phyloP scores from a whole-genome alignment of 2,329 filamentous ascomycete species.

The Cercospora sesami region DNA sequence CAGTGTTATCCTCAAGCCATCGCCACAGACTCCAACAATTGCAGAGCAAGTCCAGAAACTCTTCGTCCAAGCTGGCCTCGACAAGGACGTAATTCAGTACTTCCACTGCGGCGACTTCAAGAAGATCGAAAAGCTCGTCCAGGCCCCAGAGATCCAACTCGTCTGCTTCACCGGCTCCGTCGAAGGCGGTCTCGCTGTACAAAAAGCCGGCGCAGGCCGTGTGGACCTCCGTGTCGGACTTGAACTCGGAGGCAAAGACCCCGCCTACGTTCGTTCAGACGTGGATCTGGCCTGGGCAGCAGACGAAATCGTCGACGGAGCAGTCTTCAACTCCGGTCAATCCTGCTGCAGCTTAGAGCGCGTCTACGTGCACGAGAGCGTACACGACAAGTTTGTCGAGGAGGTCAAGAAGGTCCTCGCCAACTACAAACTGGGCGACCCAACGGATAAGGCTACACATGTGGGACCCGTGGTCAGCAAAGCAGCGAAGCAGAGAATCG shows the following conservation, averaged over 20 bases:
- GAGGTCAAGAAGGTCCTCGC: conserved; percentile 76
- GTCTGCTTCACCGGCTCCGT: conserved; percentile 95
- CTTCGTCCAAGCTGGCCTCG: conserved; percentile 78
- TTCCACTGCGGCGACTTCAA: conserved; percentile 82
- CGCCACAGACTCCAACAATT: conserved; percentile 89
- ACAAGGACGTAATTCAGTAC: conserved; percentile 81
- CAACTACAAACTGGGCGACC: conserved; percentile 84
- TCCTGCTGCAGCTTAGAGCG: conserved; percentile 93
- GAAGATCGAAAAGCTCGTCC: conserved; percentile 75
- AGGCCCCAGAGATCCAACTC: conserved; percentile 72
- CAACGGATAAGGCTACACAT: conserved; percentile 73
- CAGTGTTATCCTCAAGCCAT: conserved; percentile 89
- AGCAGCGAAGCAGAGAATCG: conserved; percentile 72
- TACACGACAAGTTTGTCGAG: conserved; percentile 79
- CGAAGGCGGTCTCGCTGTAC: conserved; percentile 79
- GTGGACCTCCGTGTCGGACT: conserved; percentile 78
- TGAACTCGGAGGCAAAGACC: conserved; percentile 92
- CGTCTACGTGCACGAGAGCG: conserved; percentile 81
- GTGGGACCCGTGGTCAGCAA: conserved; percentile 87
- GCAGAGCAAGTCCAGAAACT: conserved; percentile 78
- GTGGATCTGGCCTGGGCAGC: conserved; percentile 90
- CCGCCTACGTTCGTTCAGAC: conserved; percentile 82
- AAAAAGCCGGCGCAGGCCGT: conserved; percentile 78
- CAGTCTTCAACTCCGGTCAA: conserved; percentile 98
- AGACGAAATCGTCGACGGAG: conserved; percentile 90